Conservation (phyloP, 2,329 filamentous ascomycete species). For the Clarireedia monteithiana region DNA sequence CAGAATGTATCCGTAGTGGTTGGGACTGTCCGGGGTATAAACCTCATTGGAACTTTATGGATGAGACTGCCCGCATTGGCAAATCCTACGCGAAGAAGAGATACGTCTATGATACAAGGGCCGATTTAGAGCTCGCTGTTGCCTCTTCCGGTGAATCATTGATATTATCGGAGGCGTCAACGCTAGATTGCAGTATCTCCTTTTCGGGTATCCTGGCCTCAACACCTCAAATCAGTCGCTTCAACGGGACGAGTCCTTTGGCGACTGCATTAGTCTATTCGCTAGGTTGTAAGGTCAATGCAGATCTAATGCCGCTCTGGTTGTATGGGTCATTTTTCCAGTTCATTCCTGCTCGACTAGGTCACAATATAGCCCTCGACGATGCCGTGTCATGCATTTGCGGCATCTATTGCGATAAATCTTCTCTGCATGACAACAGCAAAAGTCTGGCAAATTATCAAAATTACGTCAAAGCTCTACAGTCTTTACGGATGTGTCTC, state of each 20-base stretch:
- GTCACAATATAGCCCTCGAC: constrained; percentile 13
- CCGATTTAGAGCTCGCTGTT: neutral
- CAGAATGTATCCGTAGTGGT: constrained; percentile 13
- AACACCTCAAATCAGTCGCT: neutral
- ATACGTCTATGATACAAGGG: constrained; percentile 6
- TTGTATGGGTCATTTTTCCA: constrained; percentile 11
- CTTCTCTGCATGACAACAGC: neutral
- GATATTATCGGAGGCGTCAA: neutral
- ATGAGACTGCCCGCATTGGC: constrained; percentile 10
- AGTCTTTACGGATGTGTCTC: constrained; percentile 7
- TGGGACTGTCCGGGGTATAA: constrained; percentile 14
- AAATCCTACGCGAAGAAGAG: constrained; percentile 6
- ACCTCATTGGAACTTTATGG: constrained; percentile 13
- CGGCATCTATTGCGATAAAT: constrained; percentile 7
- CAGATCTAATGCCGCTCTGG: constrained; percentile 7
- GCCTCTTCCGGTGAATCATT: neutral
- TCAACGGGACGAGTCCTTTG: constrained; percentile 4
- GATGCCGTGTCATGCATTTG: constrained; percentile 14
- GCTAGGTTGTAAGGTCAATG: constrained; percentile 9
- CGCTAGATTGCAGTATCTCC: neutral
- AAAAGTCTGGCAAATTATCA: neutral
- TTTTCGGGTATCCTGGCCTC: neutral
- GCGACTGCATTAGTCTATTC: constrained; percentile 10
- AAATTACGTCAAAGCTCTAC: constrained; percentile 12
- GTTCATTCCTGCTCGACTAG: constrained; percentile 10